Percentiles rank a stretch among this genome's conserved stretches.
phyloP scores from a whole-genome alignment of 1,284 basidiomycete genomes.

The Sporisorium exsertum region DNA sequence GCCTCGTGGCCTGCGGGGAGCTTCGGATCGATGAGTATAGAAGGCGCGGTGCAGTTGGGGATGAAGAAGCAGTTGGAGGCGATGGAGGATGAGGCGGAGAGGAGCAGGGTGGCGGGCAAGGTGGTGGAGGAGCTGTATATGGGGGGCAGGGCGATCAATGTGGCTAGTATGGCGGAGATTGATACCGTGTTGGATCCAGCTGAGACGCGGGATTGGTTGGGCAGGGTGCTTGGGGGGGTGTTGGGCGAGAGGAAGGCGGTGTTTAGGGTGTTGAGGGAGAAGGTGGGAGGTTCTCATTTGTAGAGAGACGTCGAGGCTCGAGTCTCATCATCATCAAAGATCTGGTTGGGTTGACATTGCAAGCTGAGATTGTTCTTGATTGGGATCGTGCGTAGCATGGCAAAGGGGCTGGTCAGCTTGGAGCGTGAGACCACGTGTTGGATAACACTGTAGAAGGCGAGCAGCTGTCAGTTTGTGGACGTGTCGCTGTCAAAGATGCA shows the following conservation, averaged over 20 bases:
- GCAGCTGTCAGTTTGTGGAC: conserved; percentile 5
- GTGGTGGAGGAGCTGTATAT: conserved; percentile 45
- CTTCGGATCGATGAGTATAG: conserved; percentile 49
- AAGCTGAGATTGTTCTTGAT: too few relatives aligned
- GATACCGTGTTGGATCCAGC: conserved; percentile 57
- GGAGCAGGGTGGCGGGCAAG: conserved; percentile 20
- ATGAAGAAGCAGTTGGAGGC: conserved; percentile 50
- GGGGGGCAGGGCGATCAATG: conserved; percentile 42
- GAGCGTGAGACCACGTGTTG: neutral
- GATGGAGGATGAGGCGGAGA: conserved; percentile 29
- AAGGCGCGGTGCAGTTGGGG: conserved; percentile 51
- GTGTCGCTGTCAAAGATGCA: neutral
- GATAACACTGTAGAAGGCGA: neutral
- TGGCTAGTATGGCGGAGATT: conserved; percentile 49
- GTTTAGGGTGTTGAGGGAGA: conserved; percentile 11
- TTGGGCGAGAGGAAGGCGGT: conserved; percentile 24
- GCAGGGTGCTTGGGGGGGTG: conserved; percentile 12
- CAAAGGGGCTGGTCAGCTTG: neutral
- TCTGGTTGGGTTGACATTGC: neutral
- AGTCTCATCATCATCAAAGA: neutral
- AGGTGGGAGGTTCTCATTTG: conserved; percentile 12
- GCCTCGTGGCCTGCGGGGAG: conserved; percentile 46
- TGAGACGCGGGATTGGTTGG: conserved; percentile 51
- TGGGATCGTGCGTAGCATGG: too few relatives aligned
- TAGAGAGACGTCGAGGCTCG: neutral